Conservation (phyloP, 139 green algal genomes). For the Volvox reticuliferus region DNA sequence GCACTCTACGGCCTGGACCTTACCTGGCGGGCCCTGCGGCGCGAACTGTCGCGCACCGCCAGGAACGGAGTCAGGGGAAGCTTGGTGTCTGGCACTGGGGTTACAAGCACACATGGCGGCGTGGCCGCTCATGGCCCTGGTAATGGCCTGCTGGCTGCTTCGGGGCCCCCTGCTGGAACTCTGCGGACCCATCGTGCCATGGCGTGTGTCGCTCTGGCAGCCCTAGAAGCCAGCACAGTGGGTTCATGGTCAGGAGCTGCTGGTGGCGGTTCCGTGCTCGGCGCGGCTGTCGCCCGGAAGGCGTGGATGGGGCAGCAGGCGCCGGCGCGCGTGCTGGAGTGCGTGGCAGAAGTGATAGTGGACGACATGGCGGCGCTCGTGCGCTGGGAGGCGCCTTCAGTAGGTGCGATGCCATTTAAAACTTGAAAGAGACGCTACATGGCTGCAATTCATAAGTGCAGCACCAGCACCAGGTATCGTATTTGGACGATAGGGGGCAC, state of each 20-base stretch:
- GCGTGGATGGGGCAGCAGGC: background rate
- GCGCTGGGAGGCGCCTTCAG: background rate
- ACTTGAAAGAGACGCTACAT: no score
- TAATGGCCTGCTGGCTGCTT: background rate
- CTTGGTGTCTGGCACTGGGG: background rate
- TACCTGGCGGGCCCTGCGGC: background rate
- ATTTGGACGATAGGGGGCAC: no score
- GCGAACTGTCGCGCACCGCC: background rate
- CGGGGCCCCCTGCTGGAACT: background rate
- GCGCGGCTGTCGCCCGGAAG: background rate
- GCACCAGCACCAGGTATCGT: no score
- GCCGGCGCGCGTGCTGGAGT: constrained; percentile 12
- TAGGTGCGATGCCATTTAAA: no score
- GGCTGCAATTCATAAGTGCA: no score
- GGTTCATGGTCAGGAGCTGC: background rate
- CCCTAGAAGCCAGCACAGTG: background rate
- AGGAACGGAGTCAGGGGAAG: no score
- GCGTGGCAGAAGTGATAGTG: background rate
- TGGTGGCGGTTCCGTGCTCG: no score
- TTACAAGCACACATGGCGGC: background rate
- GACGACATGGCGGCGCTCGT: constrained; percentile 14
- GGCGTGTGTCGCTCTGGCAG: constrained; percentile 4
- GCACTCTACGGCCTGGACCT: background rate
- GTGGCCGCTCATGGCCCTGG: background rate
- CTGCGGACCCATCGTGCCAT: background rate